Percentiles rank a stretch among this genome's conserved stretches.
phyloP scores from a whole-genome alignment of 345 rosid genomes.

The Linum tenue region DNA sequence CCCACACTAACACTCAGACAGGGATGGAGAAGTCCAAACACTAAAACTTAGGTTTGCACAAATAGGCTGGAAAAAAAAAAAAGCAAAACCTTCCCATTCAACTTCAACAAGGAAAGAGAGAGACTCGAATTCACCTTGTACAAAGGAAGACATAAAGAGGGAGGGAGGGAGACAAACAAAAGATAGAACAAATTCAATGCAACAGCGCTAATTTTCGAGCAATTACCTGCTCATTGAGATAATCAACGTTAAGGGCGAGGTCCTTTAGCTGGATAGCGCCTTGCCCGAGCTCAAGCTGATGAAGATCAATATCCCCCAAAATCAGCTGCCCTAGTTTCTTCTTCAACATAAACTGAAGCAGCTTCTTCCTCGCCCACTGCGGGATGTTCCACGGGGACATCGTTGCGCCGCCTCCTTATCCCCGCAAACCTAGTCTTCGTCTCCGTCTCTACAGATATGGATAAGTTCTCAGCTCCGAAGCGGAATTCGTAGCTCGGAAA shows the following conservation, averaged over 20 bases:
- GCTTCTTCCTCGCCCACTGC: slow-evolving; percentile 82
- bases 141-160: background rate
- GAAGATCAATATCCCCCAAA: slow-evolving; percentile 80
- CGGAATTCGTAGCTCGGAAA: background rate
- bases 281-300: slow-evolving; percentile 78
- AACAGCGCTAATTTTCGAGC: background rate
- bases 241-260: slow-evolving; percentile 80
- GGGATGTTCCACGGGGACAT: slow-evolving; percentile 59
- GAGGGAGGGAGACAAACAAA: background rate
- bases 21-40: too few relatives aligned
- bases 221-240: slow-evolving; percentile 57
- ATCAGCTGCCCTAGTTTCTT: slow-evolving; percentile 82
- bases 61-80: too few relatives aligned
- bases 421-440: background rate
- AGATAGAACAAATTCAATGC: background rate
- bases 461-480: background rate
- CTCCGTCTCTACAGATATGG: background rate
- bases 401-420: slow-evolving; percentile 6
- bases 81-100: background rate
- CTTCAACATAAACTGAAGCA: slow-evolving; percentile 73
- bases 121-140: background rate
- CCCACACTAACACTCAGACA: too few relatives aligned
- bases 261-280: slow-evolving; percentile 76
- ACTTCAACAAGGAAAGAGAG: too few relatives aligned
- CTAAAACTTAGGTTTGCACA: too few relatives aligned